Conservation (phyloP, 2,329 filamentous ascomycete genomes). For the Beauveria medogensis region DNA sequence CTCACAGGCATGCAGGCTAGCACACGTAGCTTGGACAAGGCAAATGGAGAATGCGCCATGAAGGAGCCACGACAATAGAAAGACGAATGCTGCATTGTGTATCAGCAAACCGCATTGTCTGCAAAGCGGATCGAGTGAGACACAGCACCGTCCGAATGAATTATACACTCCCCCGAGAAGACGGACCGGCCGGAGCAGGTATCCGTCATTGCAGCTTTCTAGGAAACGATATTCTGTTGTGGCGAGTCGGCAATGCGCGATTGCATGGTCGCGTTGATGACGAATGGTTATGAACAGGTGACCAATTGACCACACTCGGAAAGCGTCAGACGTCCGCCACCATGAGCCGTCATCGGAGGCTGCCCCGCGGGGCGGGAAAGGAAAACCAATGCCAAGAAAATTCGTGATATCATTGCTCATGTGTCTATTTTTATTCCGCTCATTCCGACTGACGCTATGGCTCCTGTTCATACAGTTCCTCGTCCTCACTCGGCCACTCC, state of each 20-base stretch:
- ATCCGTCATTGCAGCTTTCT: neutral
- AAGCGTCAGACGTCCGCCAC: slow-evolving; percentile 1
- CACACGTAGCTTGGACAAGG: no score
- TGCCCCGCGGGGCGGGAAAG: neutral
- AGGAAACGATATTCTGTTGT: neutral
- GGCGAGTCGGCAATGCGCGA: neutral
- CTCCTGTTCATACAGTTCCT: slow-evolving; percentile 22
- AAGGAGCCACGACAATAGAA: no score
- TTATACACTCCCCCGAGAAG: neutral
- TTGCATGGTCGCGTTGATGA: neutral
- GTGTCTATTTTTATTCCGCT: neutral
- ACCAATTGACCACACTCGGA: neutral
- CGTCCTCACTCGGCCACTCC: slow-evolving; percentile 37
- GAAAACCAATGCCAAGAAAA: neutral
- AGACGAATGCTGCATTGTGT: no score
- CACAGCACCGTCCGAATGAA: neutral
- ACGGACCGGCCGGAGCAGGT: neutral
- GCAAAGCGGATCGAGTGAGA: neutral
- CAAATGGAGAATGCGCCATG: no score
- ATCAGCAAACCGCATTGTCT: neutral
- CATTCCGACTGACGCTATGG: neutral
- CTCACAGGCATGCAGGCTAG: no score
- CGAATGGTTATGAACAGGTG: slow-evolving; percentile 1
- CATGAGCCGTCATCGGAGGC: slow-evolving; percentile 4
- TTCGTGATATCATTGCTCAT: neutral